These are phyloP conservation scores for Biscogniauxia marginata DNA, from an alignment of 2,329 filamentous ascomycete species.

Conservation along the genomic window DNA sequence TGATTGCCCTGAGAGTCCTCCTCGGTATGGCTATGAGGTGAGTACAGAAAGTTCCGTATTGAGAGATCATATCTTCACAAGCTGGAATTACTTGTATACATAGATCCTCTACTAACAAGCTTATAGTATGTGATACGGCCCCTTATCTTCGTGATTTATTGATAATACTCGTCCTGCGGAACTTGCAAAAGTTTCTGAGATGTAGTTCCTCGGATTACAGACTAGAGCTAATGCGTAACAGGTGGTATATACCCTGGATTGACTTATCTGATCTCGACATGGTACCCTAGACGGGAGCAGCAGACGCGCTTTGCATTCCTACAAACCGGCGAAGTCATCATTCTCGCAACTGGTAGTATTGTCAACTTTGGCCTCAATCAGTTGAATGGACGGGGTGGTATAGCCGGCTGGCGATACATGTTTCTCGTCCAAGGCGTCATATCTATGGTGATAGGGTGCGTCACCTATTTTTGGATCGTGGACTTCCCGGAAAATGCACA, in stretches of 20 bases:
- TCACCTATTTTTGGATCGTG: conserved; percentile 69
- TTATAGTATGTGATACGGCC: not conserved
- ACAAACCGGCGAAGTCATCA: conserved; percentile 62
- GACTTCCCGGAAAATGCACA: conserved; percentile 65
- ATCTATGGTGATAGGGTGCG: conserved; percentile 55
- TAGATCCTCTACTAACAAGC: not conserved
- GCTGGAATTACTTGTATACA: too few species aligned
- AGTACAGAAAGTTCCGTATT: not conserved
- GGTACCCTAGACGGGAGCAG: conserved; percentile 64
- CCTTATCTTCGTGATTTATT: not conserved
- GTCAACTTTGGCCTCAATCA: conserved; percentile 69
- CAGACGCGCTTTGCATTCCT: conserved; percentile 65
- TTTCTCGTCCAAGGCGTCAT: conserved; percentile 65
- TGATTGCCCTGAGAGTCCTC: conserved; percentile 65
- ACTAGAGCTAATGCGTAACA: conserved; percentile 43
- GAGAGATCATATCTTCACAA: not conserved
- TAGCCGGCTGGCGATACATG: conserved; percentile 69
- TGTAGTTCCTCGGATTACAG: not conserved
- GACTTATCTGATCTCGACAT: conserved; percentile 53
- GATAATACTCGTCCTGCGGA: not conserved
- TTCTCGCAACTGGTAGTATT: conserved; percentile 64
- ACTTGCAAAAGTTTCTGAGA: too few species aligned
- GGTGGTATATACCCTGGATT: conserved; percentile 50
- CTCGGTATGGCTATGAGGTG: conserved; percentile 60
- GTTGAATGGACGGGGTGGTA: conserved; percentile 52